Conservation (phyloP, 2,329 filamentous ascomycete genomes). For the Scytalidium sp. region DNA sequence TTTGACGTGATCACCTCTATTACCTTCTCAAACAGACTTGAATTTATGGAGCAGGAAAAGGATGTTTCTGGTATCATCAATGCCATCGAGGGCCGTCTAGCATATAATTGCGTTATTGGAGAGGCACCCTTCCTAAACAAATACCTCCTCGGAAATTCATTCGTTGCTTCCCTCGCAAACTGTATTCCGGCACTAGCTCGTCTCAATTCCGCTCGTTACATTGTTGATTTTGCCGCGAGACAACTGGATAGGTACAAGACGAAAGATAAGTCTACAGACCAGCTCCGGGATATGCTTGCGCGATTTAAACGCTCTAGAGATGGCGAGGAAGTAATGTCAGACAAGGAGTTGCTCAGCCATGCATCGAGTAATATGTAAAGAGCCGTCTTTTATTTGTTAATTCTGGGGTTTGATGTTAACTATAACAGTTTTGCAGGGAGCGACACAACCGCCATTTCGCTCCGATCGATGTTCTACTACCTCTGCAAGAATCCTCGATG, state of each 20-base stretch:
- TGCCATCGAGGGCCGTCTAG: constrained; percentile 14
- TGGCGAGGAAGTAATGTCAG: neutral
- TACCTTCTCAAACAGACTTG: constrained; percentile 21
- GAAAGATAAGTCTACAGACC: constrained; percentile 1
- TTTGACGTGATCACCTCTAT: constrained; percentile 26
- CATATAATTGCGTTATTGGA: constrained; percentile 21
- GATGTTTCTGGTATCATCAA: constrained; percentile 22
- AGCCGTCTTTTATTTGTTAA: neutral
- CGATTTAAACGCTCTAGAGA: constrained; percentile 1
- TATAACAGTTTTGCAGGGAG: constrained; percentile 1
- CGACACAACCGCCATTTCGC: constrained; percentile 5
- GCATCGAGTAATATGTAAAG: constrained; percentile 7
- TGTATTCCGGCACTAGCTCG: neutral
- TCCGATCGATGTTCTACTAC: constrained; percentile 7
- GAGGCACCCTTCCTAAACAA: constrained; percentile 19
- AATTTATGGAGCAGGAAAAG: constrained; percentile 21
- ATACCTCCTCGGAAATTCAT: constrained; percentile 16
- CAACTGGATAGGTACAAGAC: constrained; percentile 1
- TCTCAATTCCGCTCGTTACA: neutral
- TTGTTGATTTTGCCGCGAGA: neutral
- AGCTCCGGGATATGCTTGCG: constrained; percentile 2
- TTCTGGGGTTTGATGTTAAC: neutral
- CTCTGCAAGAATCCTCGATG: constrained; percentile 1
- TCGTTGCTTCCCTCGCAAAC: constrained; percentile 8
- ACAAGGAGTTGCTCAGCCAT: constrained; percentile 6